Base-by-base conservation (phyloP, 306 rosid species). In the Medicago truncatula region DNA sequence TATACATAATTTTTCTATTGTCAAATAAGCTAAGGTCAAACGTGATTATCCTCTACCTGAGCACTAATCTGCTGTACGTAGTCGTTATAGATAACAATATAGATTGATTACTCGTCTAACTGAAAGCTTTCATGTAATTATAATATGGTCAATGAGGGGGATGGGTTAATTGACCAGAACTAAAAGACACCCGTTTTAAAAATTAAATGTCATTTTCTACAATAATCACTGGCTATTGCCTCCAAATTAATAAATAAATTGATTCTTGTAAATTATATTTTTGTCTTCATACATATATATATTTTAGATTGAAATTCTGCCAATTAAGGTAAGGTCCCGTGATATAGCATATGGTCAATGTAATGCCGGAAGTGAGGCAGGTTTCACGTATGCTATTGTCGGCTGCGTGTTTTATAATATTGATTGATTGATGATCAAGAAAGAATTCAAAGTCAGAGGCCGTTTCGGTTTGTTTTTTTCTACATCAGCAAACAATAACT, bases 401-500 rank as follows among this genome's bases (percentile, higher is more conserved):
- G 67, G 73, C 18, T 40, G 58, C n/a, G 58, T 64, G 56, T 65
- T 69, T 74, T 67, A 36, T 46, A 58, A 67, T 67, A 47, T 62
- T 39, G 38, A 23, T 23, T 23, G 28, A 23, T 23, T 23, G 17
- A 17, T 13, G 4, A 75, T 60, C 3, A 23, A 50, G 43, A 52
- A 23, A 50, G 43, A 52, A 62, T 62, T 66, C 80, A 70, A 76
- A 81, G 85, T 71, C 70, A 76, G 69, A 67, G 18, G 36, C 81
- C 11, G 36, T 54, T 53, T 76, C 62, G 5, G 50, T 69, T 70
- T 25, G 21, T 65, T 66, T 67, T 67, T 28, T 70, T 74, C 80
- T 52, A 63, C 76, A 75, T 59, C 64, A 47, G 13, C 70, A 74
- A 36, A 34, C 71, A 60, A 39, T 76, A 62, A 58, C 71, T 46